Conservation (phyloP, 805 yeast genomes). For the Yarrowia sp. region DNA sequence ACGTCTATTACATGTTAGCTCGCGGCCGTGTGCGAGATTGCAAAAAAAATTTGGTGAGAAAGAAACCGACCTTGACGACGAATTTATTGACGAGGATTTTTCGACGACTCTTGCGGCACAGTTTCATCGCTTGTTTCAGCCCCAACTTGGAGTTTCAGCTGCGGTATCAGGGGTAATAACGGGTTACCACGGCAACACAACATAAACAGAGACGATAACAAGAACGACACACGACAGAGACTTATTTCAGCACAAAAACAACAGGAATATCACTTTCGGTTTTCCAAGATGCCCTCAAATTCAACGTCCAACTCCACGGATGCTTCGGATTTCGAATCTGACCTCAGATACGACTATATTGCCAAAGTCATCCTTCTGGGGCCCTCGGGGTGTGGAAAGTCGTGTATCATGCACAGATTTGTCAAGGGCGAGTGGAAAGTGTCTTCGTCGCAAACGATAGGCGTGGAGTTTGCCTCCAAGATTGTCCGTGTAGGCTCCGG, state of each 20-base stretch:
- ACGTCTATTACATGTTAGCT: conserved; percentile 5
- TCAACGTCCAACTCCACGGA: conserved; percentile 39
- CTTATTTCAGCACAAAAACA: not conserved
- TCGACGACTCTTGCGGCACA: too few relatives aligned
- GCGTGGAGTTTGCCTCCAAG: conserved; percentile 53
- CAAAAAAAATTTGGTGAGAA: not conserved
- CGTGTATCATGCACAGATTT: conserved; percentile 55
- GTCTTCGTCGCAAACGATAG: conserved; percentile 51
- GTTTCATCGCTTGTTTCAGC: not conserved
- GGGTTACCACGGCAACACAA: not conserved
- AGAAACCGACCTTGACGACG: conserved; percentile 1
- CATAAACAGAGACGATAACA: too few relatives aligned
- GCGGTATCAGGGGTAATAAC: not conserved
- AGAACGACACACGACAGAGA: not conserved
- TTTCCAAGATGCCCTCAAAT: conserved; percentile 11
- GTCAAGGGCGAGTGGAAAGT: conserved; percentile 51
- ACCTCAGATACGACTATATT: conserved; percentile 49
- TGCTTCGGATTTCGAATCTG: conserved; percentile 41
- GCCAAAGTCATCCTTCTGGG: conserved; percentile 55
- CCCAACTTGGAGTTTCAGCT: not conserved
- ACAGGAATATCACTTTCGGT: not conserved
- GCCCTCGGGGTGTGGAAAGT: conserved; percentile 58
- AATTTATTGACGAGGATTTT: not conserved
- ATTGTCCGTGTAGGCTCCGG: conserved; percentile 54
- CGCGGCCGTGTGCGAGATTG: conserved; percentile 17